Evolutionary conservation across 1,284 basidiomycete genomes (phyloP), one percentile per base, ranked within the genome.

Genomic region (Microbotryum silenes-acaulis): DNA sequence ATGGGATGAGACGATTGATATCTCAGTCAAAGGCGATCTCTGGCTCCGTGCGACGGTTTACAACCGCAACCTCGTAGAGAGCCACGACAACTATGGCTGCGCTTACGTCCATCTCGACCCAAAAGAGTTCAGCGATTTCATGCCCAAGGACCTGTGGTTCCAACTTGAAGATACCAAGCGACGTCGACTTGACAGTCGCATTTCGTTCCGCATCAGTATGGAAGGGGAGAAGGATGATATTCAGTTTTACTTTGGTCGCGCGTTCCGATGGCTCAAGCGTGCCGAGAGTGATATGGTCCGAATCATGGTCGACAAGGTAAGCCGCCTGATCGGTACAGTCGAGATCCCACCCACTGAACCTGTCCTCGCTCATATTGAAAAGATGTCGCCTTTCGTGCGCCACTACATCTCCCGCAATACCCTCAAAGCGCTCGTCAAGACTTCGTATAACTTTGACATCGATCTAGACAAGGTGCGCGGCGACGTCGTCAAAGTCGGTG

Each of bases 1-100:
- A 75, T 98, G 94, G 96, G 92, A 97, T 68, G 94, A 98, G 74
- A 91, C 90, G 0, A 92, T 97, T 70, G 96, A 99, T 74, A 82
- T 98, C 12, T 89, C 91, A 0, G 87, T 97, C 3, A 74, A 76
- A 52, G 74, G 77, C 37, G 85, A 90, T 49, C 81, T 97, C 20
- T 99, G 96, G 96, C 79, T 98, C 55, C 96, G 97, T 84, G 87
- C 92, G 51, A 96, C 92, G 53, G 83, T 98, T 29, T 87, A 91
- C 67, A 90, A 97, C 73, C 85, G 93, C 10, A 87, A 87, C 27
- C 77, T 96, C 42, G 81, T 94, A 5, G 76, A 76, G 25, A 73
- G 77, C 54, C 75, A 76, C 59, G 66, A 67, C 27, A 57, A 64
- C 54, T 83, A 96, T 49, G 96, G 94, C 8, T 82, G 93, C 56